phyloP scores from a whole-genome alignment of 495 filamentous ascomycete species.

The Amorphotheca resinae region DNA sequence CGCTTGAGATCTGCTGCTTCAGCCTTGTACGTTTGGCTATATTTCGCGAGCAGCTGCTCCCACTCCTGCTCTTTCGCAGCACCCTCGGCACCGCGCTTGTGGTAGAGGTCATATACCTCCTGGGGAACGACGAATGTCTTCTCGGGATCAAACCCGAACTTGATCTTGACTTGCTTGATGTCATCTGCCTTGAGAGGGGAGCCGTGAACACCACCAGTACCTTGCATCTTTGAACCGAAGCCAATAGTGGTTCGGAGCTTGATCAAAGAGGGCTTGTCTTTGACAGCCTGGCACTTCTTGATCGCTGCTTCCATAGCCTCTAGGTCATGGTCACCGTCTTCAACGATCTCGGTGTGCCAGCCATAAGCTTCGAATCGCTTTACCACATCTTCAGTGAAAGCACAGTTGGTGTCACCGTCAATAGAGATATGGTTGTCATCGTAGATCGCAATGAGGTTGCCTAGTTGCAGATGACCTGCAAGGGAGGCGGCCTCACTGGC shows the following conservation, averaged over 20 bases:
- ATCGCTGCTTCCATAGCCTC: slow-evolving; percentile 82
- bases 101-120: slow-evolving; percentile 85
- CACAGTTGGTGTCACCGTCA: slow-evolving; percentile 86
- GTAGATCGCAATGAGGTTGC: slow-evolving; percentile 92
- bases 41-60: slow-evolving; percentile 87
- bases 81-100: slow-evolving; percentile 67
- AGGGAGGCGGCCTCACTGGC: slow-evolving; percentile 82
- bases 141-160: slow-evolving; percentile 92
- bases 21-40: slow-evolving; percentile 58
- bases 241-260: slow-evolving; percentile 97
- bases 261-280: slow-evolving; percentile 92
- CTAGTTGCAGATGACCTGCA: slow-evolving; percentile 92
- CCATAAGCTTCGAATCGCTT: slow-evolving; percentile 96
- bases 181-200: slow-evolving; percentile 90
- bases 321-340: slow-evolving; percentile 84
- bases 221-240: slow-evolving; percentile 86
- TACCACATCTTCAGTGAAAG: slow-evolving; percentile 94
- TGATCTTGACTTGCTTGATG: slow-evolving; percentile 76
- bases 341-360: slow-evolving; percentile 83
- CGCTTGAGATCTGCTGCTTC: slow-evolving; percentile 71
- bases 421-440: slow-evolving; percentile 97
- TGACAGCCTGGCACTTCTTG: slow-evolving; percentile 71
- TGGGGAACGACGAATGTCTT: slow-evolving; percentile 90
- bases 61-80: slow-evolving; percentile 89
- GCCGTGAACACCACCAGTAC: slow-evolving; percentile 91